Evolutionary conservation across 169 alveolate species (phyloP).

Genomic region (Plasmodium fragile): DNA sequence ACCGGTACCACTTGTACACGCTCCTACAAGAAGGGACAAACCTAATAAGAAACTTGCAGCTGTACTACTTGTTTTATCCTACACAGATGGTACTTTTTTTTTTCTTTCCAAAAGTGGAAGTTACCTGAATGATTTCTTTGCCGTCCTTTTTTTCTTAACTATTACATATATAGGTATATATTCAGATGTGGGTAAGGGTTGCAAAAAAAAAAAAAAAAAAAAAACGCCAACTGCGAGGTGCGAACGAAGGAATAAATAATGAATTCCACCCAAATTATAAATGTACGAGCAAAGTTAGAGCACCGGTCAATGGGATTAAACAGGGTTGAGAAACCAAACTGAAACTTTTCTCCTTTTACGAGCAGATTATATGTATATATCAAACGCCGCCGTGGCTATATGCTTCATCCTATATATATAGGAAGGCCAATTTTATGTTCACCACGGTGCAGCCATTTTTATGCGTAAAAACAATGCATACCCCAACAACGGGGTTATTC

Average conservation of each 20-base stretch:
- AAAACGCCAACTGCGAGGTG: not conserved
- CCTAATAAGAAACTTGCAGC: not conserved
- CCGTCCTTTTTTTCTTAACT: not conserved
- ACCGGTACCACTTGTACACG: not conserved
- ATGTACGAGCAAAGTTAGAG: not conserved
- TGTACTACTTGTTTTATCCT: not conserved
- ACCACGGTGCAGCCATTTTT: not conserved
- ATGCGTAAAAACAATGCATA: not conserved
- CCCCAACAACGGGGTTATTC: not conserved
- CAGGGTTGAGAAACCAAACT: not conserved
- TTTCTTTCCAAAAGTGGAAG: not conserved
- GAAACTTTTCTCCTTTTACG: not conserved
- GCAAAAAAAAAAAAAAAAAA: not conserved
- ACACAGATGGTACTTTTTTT: not conserved
- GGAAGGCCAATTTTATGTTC: not conserved
- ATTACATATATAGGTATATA: not conserved
- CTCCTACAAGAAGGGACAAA: not conserved
- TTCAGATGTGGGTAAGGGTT: not conserved
- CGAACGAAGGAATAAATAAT: not conserved
- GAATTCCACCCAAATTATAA: not conserved
- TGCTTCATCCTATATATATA: not conserved
- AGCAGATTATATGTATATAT: not conserved
- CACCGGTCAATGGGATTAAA: not conserved
- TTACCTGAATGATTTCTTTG: not conserved
- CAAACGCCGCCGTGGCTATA: not conserved